A percentile compares a stretch with the other conserved stretches of the same genome.
phyloP scores from a whole-genome alignment of 2,329 filamentous ascomycete species.

The Fusarium vanettenii region DNA sequence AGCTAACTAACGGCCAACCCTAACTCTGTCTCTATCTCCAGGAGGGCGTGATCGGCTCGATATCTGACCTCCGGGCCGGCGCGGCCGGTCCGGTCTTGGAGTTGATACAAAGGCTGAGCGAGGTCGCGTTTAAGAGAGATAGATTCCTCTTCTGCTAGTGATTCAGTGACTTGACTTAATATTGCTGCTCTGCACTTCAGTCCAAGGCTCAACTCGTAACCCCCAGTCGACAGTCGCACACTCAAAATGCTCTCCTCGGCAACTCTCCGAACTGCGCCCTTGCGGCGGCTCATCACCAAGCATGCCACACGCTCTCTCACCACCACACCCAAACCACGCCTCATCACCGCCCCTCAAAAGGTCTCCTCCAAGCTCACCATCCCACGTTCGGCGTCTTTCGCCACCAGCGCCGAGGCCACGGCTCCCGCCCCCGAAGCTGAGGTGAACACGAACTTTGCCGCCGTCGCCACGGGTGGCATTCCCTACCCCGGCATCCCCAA shows the following conservation, averaged over 20 bases:
- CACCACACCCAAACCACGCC: neutral
- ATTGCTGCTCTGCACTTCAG: neutral
- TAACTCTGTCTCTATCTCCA: constrained; percentile 10
- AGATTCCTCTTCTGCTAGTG: neutral
- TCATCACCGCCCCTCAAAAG: constrained; percentile 8
- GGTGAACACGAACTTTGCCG: constrained; percentile 40
- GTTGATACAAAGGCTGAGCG: neutral
- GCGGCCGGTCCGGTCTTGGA: constrained; percentile 1
- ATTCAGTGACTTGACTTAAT: neutral
- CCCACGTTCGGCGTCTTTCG: constrained; percentile 25
- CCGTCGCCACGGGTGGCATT: constrained; percentile 45
- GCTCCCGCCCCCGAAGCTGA: constrained; percentile 9
- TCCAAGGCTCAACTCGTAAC: neutral
- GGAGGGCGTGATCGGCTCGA: constrained; percentile 20
- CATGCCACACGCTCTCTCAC: constrained; percentile 26
- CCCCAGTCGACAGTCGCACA: neutral
- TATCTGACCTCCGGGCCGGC: constrained; percentile 21
- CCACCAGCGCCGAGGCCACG: constrained; percentile 36
- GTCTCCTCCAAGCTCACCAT: neutral
- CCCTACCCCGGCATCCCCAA: constrained; percentile 64
- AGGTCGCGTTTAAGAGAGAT: neutral
- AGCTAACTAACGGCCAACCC: neutral
- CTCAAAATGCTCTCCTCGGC: constrained; percentile 25
- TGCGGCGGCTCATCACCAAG: constrained; percentile 22
- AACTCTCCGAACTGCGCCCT: constrained; percentile 12